A percentile compares a stretch with the other conserved stretches of the same genome.
Evolutionary conservation across 495 filamentous ascomycete species (phyloP).

Genomic region (Pyronema domesticum): DNA sequence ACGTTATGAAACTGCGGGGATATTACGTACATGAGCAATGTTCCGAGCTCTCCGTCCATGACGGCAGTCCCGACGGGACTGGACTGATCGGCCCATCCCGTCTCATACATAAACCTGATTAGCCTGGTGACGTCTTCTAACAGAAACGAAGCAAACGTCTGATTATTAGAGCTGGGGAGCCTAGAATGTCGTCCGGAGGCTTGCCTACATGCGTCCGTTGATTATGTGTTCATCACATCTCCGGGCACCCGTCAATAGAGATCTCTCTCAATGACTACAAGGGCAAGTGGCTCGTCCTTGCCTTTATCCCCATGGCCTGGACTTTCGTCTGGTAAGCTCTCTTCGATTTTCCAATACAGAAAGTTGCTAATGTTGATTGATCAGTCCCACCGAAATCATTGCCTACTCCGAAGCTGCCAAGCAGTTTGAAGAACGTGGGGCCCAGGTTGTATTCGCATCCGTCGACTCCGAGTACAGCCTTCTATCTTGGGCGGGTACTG

Average conservation of each 20-base stretch:
- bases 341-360: not conserved
- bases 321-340: slow-evolving; percentile 32
- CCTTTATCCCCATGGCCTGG: slow-evolving; percentile 38
- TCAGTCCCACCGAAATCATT: slow-evolving; percentile 33
- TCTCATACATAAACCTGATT: too few relatives aligned
- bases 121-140: not conserved
- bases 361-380: not conserved
- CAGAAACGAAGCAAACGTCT: not conserved
- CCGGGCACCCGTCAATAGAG: slow-evolving; percentile 18
- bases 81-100: too few relatives aligned
- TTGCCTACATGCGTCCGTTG: not conserved
- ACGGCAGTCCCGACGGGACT: too few relatives aligned
- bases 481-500: slow-evolving; percentile 35
- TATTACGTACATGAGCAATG: too few relatives aligned
- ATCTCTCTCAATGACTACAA: slow-evolving; percentile 30
- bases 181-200: not conserved
- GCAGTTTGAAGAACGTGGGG: slow-evolving; percentile 30
- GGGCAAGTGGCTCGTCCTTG: slow-evolving; percentile 34
- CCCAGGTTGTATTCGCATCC: slow-evolving; percentile 37
- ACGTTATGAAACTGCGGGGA: too few relatives aligned
- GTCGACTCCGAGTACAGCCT: slow-evolving; percentile 36
- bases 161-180: not conserved
- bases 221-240: not conserved
- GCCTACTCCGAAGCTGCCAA: slow-evolving; percentile 31
- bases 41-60: too few relatives aligned